These are phyloP conservation scores for Teunomyces pallodes DNA, from an alignment of 805 yeast species.

Conservation along the genomic window DNA sequence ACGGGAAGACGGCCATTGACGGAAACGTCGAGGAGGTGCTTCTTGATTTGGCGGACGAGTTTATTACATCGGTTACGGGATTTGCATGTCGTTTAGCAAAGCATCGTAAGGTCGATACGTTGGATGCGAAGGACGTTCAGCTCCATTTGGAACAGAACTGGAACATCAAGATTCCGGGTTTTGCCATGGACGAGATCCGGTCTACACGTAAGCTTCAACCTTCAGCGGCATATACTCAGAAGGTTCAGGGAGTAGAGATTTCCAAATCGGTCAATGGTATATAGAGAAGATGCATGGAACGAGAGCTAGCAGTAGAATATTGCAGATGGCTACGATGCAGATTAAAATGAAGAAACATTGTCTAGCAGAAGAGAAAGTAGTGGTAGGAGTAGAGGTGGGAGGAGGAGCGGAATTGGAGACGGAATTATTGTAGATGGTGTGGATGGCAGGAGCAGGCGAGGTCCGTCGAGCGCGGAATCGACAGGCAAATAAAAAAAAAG, in stretches of 20 bases:
- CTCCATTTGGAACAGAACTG: constrained; percentile 88
- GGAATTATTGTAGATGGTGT: background rate
- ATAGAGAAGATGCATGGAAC: background rate
- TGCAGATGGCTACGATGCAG: too few relatives aligned
- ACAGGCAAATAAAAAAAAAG: too few relatives aligned
- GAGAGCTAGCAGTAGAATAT: background rate
- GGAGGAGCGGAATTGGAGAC: background rate
- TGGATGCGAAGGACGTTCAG: constrained; percentile 89
- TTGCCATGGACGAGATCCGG: constrained; percentile 85
- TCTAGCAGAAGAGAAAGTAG: too few relatives aligned
- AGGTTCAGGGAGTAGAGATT: constrained; percentile 65
- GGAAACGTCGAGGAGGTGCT: constrained; percentile 94
- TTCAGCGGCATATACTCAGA: constrained; percentile 58
- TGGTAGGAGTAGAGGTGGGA: too few relatives aligned
- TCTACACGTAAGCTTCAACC: constrained; percentile 72
- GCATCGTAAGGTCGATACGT: constrained; percentile 82
- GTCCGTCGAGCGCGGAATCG: too few relatives aligned
- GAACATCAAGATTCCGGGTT: constrained; percentile 95
- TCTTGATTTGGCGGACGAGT: constrained; percentile 92
- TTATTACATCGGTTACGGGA: constrained; percentile 83
- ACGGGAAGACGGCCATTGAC: constrained; percentile 84
- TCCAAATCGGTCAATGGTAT: constrained; percentile 58
- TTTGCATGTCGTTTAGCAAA: constrained; percentile 95
- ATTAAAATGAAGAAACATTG: too few relatives aligned
- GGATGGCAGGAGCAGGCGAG: constrained; percentile 9